phyloP scores from a whole-genome alignment of 495 filamentous ascomycete genomes.

The Clavariopsis aquatica region DNA sequence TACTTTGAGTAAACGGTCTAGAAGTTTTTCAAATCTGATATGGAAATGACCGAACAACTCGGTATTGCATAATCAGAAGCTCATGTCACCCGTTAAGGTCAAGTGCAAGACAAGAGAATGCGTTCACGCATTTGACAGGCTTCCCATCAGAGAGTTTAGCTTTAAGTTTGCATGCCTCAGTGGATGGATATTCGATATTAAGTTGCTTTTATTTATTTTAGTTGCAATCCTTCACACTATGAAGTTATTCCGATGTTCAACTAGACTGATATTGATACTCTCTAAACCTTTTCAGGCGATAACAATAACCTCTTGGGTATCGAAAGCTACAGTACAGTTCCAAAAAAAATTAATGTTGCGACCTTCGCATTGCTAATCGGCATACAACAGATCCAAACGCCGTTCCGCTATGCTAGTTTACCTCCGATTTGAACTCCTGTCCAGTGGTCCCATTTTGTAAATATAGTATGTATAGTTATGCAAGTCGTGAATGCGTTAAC shows the following conservation, averaged over 20 bases:
- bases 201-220: too few species aligned
- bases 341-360: not conserved
- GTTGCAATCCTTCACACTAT: too few species aligned
- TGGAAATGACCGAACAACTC: too few species aligned
- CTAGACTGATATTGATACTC: not conserved
- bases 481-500: not conserved
- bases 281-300: not conserved
- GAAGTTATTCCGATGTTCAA: not conserved
- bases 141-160: too few species aligned
- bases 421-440: not conserved
- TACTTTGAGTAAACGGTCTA: too few species aligned
- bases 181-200: too few species aligned
- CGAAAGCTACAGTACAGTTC: not conserved
- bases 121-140: too few species aligned
- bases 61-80: too few species aligned
- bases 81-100: too few species aligned
- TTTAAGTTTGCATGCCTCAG: too few species aligned
- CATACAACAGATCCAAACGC: slow-evolving; percentile 2
- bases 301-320: not conserved
- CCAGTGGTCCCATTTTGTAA: not conserved
- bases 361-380: not conserved
- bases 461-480: not conserved
- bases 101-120: too few species aligned
- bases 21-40: too few species aligned
- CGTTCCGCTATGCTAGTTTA: slow-evolving; percentile 1